A percentile compares a stretch with the other conserved stretches of the same genome.
Evolutionary conservation across 495 filamentous ascomycete genomes (phyloP).

Genomic region (Mycothermus thermophilus): DNA sequence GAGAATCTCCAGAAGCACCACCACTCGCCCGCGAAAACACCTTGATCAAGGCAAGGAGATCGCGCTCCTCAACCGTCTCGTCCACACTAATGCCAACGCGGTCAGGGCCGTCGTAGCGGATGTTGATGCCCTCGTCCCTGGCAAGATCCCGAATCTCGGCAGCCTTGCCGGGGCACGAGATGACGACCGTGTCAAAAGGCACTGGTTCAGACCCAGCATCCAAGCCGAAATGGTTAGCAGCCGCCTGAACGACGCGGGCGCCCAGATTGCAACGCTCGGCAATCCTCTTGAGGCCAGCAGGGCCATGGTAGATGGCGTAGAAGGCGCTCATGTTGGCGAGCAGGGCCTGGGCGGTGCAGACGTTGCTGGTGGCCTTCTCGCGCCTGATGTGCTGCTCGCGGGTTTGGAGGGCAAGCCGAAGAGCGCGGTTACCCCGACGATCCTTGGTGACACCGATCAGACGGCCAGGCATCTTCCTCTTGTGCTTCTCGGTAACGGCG

Average conservation of each 20-base stretch:
- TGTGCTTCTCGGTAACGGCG: conserved; percentile 80
- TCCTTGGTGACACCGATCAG: conserved; percentile 91
- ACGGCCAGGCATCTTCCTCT: conserved; percentile 91
- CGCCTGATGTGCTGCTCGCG: conserved; percentile 94
- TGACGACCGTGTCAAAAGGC: conserved; percentile 55
- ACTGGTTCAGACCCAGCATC: conserved; percentile 1
- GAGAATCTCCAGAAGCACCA: not conserved
- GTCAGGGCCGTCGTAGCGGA: conserved; percentile 13
- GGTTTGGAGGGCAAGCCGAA: conserved; percentile 82
- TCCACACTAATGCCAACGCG: conserved; percentile 28
- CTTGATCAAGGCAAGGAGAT: conserved; percentile 19
- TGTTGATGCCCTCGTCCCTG: conserved; percentile 10
- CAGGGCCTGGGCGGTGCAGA: conserved; percentile 91
- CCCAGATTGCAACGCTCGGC: conserved; percentile 62
- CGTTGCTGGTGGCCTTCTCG: conserved; percentile 98
- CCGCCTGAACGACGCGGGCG: conserved; percentile 55
- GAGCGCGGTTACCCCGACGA: conserved; percentile 68
- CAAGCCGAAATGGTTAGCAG: conserved; percentile 45
- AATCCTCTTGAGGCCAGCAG: conserved; percentile 69
- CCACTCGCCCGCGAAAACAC: conserved; percentile 7
- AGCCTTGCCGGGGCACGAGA: conserved; percentile 29
- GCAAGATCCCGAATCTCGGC: conserved; percentile 3
- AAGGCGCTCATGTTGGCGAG: conserved; percentile 96
- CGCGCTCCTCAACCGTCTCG: conserved; percentile 23
- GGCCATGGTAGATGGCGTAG: conserved; percentile 96